Percentiles rank a stretch among this genome's conserved stretches.
Conservation (phyloP, 257 asterid species). For the Avicennia marina region DNA sequence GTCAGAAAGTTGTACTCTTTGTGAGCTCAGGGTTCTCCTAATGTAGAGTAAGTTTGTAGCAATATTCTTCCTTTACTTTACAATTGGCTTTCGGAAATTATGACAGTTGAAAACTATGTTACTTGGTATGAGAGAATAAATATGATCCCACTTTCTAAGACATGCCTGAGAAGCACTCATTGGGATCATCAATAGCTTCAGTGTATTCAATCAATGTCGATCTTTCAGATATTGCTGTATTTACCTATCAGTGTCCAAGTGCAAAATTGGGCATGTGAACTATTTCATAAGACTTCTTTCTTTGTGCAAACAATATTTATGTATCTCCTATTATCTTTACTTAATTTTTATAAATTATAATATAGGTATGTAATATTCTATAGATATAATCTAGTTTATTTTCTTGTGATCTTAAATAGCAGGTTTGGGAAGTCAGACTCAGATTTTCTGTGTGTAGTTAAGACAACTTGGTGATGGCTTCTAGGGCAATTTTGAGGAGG, state of each 20-base stretch:
- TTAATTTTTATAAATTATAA: neutral
- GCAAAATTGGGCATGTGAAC: neutral
- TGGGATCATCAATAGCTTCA: neutral
- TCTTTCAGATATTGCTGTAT: conserved; percentile 2
- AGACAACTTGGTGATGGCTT: conserved; percentile 45
- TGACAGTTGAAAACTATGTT: neutral
- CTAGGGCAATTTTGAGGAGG: conserved; percentile 60
- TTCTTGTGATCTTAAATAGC: conserved; percentile 15
- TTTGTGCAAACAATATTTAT: neutral
- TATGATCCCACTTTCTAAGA: neutral
- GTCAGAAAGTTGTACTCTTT: neutral
- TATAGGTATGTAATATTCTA: too few relatives aligned
- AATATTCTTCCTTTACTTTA: neutral
- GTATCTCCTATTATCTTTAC: neutral
- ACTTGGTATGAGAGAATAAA: neutral
- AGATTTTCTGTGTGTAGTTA: conserved; percentile 29
- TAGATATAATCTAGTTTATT: neutral
- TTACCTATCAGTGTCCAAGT: neutral
- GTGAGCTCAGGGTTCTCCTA: neutral
- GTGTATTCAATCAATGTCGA: neutral
- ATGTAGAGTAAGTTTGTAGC: neutral
- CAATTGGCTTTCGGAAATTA: neutral
- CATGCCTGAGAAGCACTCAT: neutral
- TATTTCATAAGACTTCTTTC: neutral
- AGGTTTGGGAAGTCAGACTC: conserved; percentile 30